Base-by-base conservation (phyloP, 768 basidiomycete genomes). In the Pulveroboletus ravenelii region DNA sequence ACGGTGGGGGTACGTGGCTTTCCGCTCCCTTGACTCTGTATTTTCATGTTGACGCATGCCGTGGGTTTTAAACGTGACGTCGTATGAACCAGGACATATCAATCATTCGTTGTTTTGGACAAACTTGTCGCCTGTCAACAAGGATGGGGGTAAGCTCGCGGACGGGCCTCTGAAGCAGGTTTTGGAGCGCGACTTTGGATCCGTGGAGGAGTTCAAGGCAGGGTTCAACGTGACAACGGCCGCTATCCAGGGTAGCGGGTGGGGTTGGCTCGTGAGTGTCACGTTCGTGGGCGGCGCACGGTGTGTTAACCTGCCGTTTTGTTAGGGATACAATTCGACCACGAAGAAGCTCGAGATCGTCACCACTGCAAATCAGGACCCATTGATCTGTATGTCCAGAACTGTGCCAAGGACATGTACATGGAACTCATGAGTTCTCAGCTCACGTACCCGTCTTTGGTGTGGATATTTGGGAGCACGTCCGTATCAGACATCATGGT, bases 101-200 rank as follows among this genome's bases (percentile, higher is more conserved):
- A 96, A 96, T 71, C 93, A 95, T 70, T 82, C 93, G 13, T 76
- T 98, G 31, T 99, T 99, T 78, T 99, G 96, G 96, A 90, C 86
- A 71, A 98, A 95, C 72, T 81, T 99, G 56, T 87, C 93, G 0
- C 96, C 96, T 3, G 68, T 71, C 20, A 70, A 70, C 44, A 67
- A 67, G 37, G 79, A 77, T 9, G 89, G 87, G 36, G 89, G 89
- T 9, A 74, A 80, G 60, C 74, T 92, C 32, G 64, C 64, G 6
- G 75, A 75, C 25, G 89, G 88, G 5, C 75, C 82, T 10, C 75
- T 98, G 47, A 88, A 89, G 69, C 72, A 80, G 39, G 87, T 88
- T 9, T 75, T 95, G 57, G 76, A 84, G 57, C 74, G 78, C 39
- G 86, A 89, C 60, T 99, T 97, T 64, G 93, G 94, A 12, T 86